phyloP scores from a whole-genome alignment of 495 filamentous ascomycete species.

The Hyaloscypha variabilis region DNA sequence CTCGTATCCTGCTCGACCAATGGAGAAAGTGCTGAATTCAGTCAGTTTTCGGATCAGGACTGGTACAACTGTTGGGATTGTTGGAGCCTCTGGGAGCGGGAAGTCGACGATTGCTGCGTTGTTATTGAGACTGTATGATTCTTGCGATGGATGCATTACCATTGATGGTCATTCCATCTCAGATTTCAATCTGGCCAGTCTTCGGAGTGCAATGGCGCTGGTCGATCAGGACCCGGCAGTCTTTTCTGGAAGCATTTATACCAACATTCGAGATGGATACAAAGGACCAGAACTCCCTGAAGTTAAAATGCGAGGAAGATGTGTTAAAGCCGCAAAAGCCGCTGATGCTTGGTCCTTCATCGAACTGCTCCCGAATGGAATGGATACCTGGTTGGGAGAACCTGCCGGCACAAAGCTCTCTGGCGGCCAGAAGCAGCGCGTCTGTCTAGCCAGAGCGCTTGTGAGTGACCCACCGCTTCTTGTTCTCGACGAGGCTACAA shows the following conservation, averaged over 20 bases:
- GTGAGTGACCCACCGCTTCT: conserved; percentile 49
- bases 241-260: conserved; percentile 34
- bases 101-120: conserved; percentile 50
- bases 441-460: conserved; percentile 59
- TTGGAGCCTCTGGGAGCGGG: conserved; percentile 49
- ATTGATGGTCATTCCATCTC: conserved; percentile 56
- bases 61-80: conserved; percentile 45
- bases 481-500: conserved; percentile 61
- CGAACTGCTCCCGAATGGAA: conserved; percentile 48
- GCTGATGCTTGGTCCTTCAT: conserved; percentile 46
- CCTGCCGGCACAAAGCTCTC: conserved; percentile 57
- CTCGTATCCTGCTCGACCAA: conserved; percentile 52
- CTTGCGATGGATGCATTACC: conserved; percentile 43
- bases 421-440: conserved; percentile 64
- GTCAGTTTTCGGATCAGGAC: conserved; percentile 23
- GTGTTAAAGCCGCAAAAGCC: conserved; percentile 63
- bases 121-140: conserved; percentile 51
- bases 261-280: conserved; percentile 65
- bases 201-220: conserved; percentile 22
- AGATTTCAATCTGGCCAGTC: conserved; percentile 20
- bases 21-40: conserved; percentile 53
- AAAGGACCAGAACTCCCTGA: conserved; percentile 17
- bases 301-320: conserved; percentile 27
- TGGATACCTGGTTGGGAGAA: conserved; percentile 55
- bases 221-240: conserved; percentile 31